Conservation (phyloP, 2,329 filamentous ascomycete species). For the Diatrype stigma region DNA sequence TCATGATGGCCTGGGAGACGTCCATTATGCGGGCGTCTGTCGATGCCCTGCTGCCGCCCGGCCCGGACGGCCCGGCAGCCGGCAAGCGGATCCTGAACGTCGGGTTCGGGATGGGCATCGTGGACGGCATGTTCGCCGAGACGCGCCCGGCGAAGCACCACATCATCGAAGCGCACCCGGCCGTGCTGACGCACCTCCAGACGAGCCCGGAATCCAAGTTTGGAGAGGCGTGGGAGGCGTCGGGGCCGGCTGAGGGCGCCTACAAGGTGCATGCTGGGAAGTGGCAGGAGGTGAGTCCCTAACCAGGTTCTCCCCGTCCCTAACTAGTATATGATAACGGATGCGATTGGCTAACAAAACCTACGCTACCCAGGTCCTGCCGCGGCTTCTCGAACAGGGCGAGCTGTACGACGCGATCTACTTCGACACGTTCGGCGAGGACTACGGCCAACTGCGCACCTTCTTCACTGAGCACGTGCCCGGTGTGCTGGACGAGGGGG, state of each 20-base stretch:
- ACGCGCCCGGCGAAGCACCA: constrained; percentile 68
- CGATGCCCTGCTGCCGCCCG: constrained; percentile 50
- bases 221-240: constrained; percentile 50
- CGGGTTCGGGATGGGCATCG: constrained; percentile 87
- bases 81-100: constrained; percentile 77
- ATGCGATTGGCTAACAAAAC: too few species aligned
- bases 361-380: constrained; percentile 36
- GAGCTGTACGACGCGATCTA: constrained; percentile 84
- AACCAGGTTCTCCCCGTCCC: not conserved
- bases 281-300: constrained; percentile 69
- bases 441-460: constrained; percentile 76
- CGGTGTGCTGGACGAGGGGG: constrained; percentile 65
- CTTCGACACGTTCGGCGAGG: constrained; percentile 96
- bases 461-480: constrained; percentile 90
- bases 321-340: too few species aligned
- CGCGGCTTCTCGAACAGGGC: constrained; percentile 61
- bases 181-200: constrained; percentile 63
- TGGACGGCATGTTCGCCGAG: constrained; percentile 71
- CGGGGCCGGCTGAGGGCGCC: constrained; percentile 58
- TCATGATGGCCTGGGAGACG: constrained; percentile 94
- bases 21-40: constrained; percentile 80
- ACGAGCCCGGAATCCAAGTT: constrained; percentile 43
- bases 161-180: constrained; percentile 81
- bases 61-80: constrained; percentile 11
- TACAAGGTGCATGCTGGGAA: constrained; percentile 68